These are phyloP conservation scores for Kregervanrija pseudodelftensis DNA, from an alignment of 805 yeast species.

Conservation along the genomic window DNA sequence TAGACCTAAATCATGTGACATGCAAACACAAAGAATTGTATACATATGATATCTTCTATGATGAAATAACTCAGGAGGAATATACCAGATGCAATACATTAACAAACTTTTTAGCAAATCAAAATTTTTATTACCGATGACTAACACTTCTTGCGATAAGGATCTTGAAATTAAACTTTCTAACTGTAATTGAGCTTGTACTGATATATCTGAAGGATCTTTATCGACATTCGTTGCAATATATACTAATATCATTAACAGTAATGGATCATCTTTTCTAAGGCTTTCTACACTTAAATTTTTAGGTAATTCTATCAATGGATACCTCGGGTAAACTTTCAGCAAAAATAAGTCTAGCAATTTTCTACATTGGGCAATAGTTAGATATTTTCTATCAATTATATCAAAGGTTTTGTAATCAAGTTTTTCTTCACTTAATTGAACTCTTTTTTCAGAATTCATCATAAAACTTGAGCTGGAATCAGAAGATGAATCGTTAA, in stretches of 20 bases:
- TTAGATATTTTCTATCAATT: slow-evolving; percentile 49
- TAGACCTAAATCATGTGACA: slow-evolving; percentile 73
- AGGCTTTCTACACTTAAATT: slow-evolving; percentile 39
- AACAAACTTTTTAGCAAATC: slow-evolving; percentile 60
- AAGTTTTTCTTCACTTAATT: slow-evolving; percentile 22
- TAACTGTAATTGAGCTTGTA: slow-evolving; percentile 38
- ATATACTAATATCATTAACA: slow-evolving; percentile 61
- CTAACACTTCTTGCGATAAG: slow-evolving; percentile 51
- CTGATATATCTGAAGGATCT: slow-evolving; percentile 20
- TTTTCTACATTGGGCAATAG: slow-evolving; percentile 49
- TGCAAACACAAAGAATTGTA: slow-evolving; percentile 53
- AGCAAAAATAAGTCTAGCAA: slow-evolving; percentile 46
- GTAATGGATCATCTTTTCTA: slow-evolving; percentile 45
- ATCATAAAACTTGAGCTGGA: slow-evolving; percentile 38
- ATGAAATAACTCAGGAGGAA: slow-evolving; percentile 73
- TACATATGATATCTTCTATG: slow-evolving; percentile 72
- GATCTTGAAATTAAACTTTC: slow-evolving; percentile 48
- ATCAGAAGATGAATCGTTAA: slow-evolving; percentile 24
- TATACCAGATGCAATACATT: slow-evolving; percentile 70
- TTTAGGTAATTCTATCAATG: slow-evolving; percentile 50
- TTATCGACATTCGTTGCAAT: slow-evolving; percentile 41
- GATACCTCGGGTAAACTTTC: slow-evolving; percentile 40
- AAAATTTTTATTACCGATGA: slow-evolving; percentile 61
- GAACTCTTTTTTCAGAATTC: slow-evolving; percentile 36
- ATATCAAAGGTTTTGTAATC: slow-evolving; percentile 35